Base-by-base conservation (phyloP, 371 early-diverging fungal genomes). In the Mortierella sp. region DNA sequence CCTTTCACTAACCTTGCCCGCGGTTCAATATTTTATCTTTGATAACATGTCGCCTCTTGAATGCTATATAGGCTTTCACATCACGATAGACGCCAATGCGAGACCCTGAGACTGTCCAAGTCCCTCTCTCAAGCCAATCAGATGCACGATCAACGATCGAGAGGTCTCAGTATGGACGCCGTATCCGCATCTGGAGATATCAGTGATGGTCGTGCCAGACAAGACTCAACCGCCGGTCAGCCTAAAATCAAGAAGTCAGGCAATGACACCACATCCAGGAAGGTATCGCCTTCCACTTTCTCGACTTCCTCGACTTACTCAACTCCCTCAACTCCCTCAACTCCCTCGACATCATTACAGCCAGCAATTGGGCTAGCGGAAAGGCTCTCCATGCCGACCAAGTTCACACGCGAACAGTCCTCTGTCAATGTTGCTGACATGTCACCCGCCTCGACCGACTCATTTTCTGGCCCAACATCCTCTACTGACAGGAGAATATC, bases 121-220 rank as follows among this genome's bases (percentile, higher is more conserved):
- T 14, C 14, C 9, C 63, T 24, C 55, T 22, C 19, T 24, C 52
- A 14, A 26, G 41, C 31, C 26, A 44, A 2, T 43, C 26, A 19
- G 68, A 34, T 19, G 68, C 8, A 14, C 16, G 13, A 29, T 31
- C 14, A 55, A 16, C 16, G 66, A 11, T 44, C 40, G 24, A 48
- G 55, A 5, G 31, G 68, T 47, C 66, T 72, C 24, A 69, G 68
- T 14, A 31, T 73, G 11, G 78, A 68, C 22, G 50, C 26, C 6
- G 37, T 68, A 9, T 77, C 77, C 16, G 52, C 68, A 16, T 39
- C 73, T 24, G 68, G 40, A 10, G 67, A 67, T 41, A n/a, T 53
- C 41, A 50, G 40, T 64, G 4, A 45, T 11, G 37, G 29, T 29
- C 67, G n/a, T 11, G 34, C 31, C 0, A 66, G 37, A 31, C 52